A percentile compares a stretch with the other conserved stretches of the same genome.
phyloP scores from a whole-genome alignment of 140 eudicot genomes.

The Stevia rebaudiana region DNA sequence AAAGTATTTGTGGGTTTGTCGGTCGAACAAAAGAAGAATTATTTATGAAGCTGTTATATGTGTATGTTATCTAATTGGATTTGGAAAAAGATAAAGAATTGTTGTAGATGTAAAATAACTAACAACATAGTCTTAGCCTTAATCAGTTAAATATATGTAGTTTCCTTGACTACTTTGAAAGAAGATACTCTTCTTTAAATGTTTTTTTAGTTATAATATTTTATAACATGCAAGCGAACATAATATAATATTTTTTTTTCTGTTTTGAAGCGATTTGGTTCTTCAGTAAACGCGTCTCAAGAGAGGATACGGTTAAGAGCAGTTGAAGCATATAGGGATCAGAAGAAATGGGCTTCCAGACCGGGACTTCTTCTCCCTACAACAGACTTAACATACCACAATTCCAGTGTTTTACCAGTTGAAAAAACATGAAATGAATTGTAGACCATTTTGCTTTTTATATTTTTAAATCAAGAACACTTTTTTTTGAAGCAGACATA shows the following conservation, averaged over 20 bases:
- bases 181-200: background rate
- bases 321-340: constrained; percentile 69
- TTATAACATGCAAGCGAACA: background rate
- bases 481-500: too few relatives aligned
- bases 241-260: background rate
- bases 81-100: background rate
- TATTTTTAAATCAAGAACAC: too few relatives aligned
- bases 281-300: constrained; percentile 52
- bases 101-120: background rate
- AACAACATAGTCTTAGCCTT: background rate
- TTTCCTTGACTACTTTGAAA: background rate
- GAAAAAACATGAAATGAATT: too few relatives aligned
- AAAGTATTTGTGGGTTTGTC: background rate
- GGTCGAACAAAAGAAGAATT: background rate
- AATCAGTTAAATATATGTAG: background rate
- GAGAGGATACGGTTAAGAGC: constrained; percentile 86
- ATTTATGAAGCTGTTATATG: background rate
- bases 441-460: too few relatives aligned
- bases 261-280: constrained; percentile 45
- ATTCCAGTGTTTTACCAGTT: too few relatives aligned
- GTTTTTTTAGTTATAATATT: background rate
- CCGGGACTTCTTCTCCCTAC: constrained; percentile 72
- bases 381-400: constrained; percentile 26
- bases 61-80: background rate
- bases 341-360: constrained; percentile 81